Evolutionary conservation across 768 basidiomycete genomes (phyloP).

Genomic region (Hysterangium stoloniferum): DNA sequence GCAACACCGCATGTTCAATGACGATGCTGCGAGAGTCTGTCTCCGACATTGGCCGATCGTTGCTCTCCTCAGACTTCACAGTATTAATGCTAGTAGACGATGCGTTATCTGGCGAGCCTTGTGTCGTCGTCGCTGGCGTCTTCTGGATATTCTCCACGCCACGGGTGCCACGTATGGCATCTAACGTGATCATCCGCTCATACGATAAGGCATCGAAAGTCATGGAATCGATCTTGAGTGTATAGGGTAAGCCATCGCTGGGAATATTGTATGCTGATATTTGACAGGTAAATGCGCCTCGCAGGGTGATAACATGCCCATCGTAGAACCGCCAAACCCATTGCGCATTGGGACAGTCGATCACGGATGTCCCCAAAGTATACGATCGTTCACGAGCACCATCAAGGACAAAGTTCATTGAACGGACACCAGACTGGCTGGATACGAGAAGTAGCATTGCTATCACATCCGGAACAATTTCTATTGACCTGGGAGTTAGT

Average conservation of each 20-base stretch:
- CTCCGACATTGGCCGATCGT: constrained; percentile 2
- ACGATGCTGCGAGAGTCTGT: constrained; percentile 22
- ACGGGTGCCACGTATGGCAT: constrained; percentile 48
- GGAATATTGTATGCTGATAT: constrained; percentile 30
- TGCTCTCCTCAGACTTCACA: constrained; percentile 6
- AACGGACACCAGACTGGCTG: constrained; percentile 75
- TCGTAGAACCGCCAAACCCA: constrained; percentile 81
- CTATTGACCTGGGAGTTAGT: constrained; percentile 28
- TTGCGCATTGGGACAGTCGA: constrained; percentile 65
- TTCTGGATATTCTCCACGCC: constrained; percentile 22
- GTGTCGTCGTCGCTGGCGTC: constrained; percentile 39
- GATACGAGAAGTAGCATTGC: constrained; percentile 75
- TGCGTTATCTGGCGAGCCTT: constrained; percentile 9
- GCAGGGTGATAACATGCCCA: constrained; percentile 70
- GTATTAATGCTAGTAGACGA: not conserved
- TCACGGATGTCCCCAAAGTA: constrained; percentile 37
- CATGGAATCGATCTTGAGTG: constrained; percentile 64
- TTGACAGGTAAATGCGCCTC: constrained; percentile 66
- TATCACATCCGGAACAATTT: constrained; percentile 74
- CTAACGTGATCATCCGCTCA: constrained; percentile 68
- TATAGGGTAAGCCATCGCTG: constrained; percentile 12
- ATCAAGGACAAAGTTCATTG: constrained; percentile 73
- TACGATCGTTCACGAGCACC: constrained; percentile 61
- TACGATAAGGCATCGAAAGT: constrained; percentile 66
- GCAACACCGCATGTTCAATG: constrained; percentile 58